phyloP scores from a whole-genome alignment of 78 protist species.

The Dictyostelium capitatum region DNA sequence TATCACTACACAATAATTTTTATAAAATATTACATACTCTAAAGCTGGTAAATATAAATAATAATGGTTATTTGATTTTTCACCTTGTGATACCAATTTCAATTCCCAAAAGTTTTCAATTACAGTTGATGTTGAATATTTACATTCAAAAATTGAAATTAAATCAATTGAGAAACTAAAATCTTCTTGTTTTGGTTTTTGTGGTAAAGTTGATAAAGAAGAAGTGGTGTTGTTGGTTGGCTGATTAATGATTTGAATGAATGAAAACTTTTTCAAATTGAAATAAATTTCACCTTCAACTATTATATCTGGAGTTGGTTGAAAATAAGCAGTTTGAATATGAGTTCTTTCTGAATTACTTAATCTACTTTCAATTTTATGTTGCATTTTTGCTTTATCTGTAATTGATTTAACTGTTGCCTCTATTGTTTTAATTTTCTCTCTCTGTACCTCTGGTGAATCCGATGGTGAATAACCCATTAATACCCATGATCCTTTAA shows the following conservation, averaged over 20 bases:
- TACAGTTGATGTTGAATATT: neutral
- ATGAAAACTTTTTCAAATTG: constrained; percentile 51
- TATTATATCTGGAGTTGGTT: constrained; percentile 22
- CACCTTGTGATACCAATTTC: constrained; percentile 52
- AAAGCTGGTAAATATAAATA: constrained; percentile 29
- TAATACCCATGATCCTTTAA: constrained; percentile 24
- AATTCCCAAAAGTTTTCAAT: constrained; percentile 24
- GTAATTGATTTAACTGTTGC: constrained; percentile 43
- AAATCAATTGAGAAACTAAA: constrained; percentile 59
- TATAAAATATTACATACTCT: constrained; percentile 18
- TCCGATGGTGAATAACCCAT: constrained; percentile 70
- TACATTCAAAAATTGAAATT: constrained; percentile 65
- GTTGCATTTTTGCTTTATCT: constrained; percentile 23
- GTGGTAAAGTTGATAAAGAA: too few relatives aligned
- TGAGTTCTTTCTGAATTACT: constrained; percentile 21
- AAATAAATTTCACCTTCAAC: constrained; percentile 64
- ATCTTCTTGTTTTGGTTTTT: constrained; percentile 14
- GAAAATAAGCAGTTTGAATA: constrained; percentile 39
- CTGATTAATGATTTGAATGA: constrained; percentile 22
- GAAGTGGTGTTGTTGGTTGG: neutral
- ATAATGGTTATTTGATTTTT: constrained; percentile 3
- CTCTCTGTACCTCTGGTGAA: constrained; percentile 47
- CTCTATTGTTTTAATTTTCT: constrained; percentile 39
- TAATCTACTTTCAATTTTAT: constrained; percentile 18
- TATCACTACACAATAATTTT: neutral